phyloP scores from a whole-genome alignment of 441 rosid species.

The Bocquillonia castaneifolia region DNA sequence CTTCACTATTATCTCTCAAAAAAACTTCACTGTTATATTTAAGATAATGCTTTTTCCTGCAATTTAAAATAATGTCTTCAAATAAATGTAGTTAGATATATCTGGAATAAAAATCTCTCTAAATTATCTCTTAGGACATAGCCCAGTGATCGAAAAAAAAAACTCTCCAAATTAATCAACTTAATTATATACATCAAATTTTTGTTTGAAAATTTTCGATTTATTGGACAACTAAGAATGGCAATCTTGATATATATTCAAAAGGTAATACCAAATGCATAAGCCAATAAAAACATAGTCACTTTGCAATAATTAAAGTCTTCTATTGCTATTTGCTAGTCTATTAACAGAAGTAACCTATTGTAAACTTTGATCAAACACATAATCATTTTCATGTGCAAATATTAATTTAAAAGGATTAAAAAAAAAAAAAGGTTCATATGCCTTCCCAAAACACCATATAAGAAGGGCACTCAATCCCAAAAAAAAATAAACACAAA shows the following conservation, averaged over 20 bases:
- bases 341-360: constrained; percentile 16
- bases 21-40: no score
- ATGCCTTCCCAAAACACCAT: constrained; percentile 11
- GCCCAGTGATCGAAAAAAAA: background rate
- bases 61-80: no score
- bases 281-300: constrained; percentile 6
- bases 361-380: constrained; percentile 21
- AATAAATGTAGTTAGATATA: no score
- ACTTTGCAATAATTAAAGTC: constrained; percentile 24
- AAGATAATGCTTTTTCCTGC: no score
- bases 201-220: no score
- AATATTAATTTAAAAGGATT: no score
- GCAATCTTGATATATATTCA: constrained; percentile 17
- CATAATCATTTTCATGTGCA: constrained; percentile 5
- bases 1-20: no score
- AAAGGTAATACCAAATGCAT: constrained; percentile 7
- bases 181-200: no score
- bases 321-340: constrained; percentile 10
- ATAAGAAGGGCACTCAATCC: constrained; percentile 19
- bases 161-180: no score
- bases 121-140: no score
- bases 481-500: background rate
- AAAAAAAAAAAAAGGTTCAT: constrained; percentile 5
- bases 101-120: no score
- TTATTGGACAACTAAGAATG: background rate